Percentiles rank a stretch among this genome's conserved stretches.
Evolutionary conservation across 2,329 filamentous ascomycete genomes (phyloP).

Genomic region (Ilyonectria mors-panacis): DNA sequence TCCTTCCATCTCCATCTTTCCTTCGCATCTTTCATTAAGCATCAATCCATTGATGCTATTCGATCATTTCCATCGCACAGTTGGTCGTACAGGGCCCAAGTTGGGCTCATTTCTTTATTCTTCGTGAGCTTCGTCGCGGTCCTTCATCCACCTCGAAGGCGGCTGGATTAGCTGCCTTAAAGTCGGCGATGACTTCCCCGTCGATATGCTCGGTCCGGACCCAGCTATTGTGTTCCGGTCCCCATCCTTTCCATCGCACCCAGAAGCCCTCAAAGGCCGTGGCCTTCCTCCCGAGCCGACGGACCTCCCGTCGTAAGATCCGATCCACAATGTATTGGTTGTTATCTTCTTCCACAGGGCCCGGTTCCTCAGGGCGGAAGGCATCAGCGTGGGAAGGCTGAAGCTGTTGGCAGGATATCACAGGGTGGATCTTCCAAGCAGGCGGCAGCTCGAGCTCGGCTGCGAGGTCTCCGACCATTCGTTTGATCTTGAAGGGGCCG

Average conservation of each 20-base stretch:
- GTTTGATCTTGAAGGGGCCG: neutral
- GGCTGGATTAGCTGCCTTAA: neutral
- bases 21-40: no score
- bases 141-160: no score
- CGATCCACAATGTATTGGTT: neutral
- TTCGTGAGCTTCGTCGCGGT: no score
- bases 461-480: slow-evolving; percentile 11
- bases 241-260: slow-evolving; percentile 10
- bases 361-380: slow-evolving; percentile 3
- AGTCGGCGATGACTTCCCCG: neutral
- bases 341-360: neutral
- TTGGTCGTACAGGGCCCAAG: no score
- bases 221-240: slow-evolving; percentile 1
- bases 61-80: no score
- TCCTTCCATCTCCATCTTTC: no score
- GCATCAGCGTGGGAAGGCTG: slow-evolving; percentile 13
- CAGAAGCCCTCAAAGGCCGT: slow-evolving; percentile 1
- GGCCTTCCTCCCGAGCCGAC: neutral
- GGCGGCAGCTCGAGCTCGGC: slow-evolving; percentile 3
- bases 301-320: neutral
- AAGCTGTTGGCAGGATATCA: slow-evolving; percentile 7
- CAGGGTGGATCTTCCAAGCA: slow-evolving; percentile 6
- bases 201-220: neutral
- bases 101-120: no score
- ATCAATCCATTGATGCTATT: no score